Conservation (phyloP, 345 rosid species). For the Clausena lansium region DNA sequence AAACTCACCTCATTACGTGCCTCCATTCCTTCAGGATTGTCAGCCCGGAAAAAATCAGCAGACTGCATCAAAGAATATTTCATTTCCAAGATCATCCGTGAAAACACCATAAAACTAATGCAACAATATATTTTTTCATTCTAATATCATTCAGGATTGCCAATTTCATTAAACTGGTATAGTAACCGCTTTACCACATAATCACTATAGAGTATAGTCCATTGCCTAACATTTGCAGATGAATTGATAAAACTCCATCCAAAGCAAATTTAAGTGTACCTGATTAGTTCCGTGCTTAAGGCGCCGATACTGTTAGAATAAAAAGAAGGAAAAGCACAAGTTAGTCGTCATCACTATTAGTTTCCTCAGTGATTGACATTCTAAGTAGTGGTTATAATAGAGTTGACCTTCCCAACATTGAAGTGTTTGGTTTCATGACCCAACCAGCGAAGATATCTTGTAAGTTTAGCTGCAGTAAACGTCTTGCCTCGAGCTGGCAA, state of each 20-base stretch:
- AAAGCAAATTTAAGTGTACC: slow-evolving; percentile 41
- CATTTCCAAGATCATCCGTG: slow-evolving; percentile 17
- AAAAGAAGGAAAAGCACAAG: slow-evolving; percentile 25
- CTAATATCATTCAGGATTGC: background rate
- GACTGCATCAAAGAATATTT: slow-evolving; percentile 47
- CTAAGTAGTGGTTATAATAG: slow-evolving; percentile 2
- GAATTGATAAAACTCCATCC: background rate
- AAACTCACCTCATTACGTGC: slow-evolving; percentile 92
- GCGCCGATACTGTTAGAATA: slow-evolving; percentile 85
- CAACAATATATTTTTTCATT: background rate
- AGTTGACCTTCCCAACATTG: slow-evolving; percentile 92
- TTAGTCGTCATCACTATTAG: background rate
- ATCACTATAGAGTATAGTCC: background rate
- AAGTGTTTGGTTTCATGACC: slow-evolving; percentile 99
- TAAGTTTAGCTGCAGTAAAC: slow-evolving; percentile 95
- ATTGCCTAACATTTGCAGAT: background rate
- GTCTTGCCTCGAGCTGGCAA: slow-evolving; percentile 99
- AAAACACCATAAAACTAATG: slow-evolving; percentile 4
- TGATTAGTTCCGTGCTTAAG: slow-evolving; percentile 91
- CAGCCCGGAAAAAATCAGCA: slow-evolving; percentile 97
- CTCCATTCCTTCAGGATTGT: slow-evolving; percentile 96
- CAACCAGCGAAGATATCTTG: slow-evolving; percentile 98
- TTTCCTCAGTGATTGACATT: slow-evolving; percentile 9
- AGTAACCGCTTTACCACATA: background rate
- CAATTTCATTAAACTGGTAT: slow-evolving; percentile 2